Base-by-base conservation (phyloP, 2,329 filamentous ascomycete genomes). In the Colletotrichum musicola region DNA sequence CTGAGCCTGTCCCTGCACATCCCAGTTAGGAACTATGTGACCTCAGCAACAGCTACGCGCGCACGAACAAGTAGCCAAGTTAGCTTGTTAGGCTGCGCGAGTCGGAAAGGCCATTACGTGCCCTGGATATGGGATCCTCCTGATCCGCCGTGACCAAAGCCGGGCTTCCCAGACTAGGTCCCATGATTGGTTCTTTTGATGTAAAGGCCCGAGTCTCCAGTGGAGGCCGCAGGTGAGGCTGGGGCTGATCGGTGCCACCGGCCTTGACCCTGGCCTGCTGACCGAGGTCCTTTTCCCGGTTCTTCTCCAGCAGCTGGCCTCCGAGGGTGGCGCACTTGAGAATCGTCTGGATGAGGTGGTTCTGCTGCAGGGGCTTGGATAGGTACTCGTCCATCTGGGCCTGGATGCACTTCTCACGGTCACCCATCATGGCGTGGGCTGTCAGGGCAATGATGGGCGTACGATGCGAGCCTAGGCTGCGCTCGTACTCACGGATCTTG, bases 331-430 rank as follows among this genome's bases (percentile, higher is more conserved):
- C 95, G 78, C 95, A 98, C 80, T 98, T 97, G 72, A 98, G 88
- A 69, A 99, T 98, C 1, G 95, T 98, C 82, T 98, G 95, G 76
- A 98, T 98, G 76, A 98, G 91, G 79, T 97, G 94, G 78, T 97
- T 98, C 77, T 97, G 95, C 80, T 98, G 97, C 70, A 98, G 85
- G 27, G 95, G 95, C 79, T 99, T 99, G 18, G 95, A 97, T 49
- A 99, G 85, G 77, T 99, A 99, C 80, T 99, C 96, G 79, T 99
- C 96, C 96, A 99, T 99, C 83, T 98, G 94, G 10, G 95, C 96
- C 78, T 97, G 94, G 70, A 99, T 97, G 80, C 96, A 99, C 84
- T 97, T 97, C 79, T 99, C 96, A 57, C 96, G 90, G 77, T 99
- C 96, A 72, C 96, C 96, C 84, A 98, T 91, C 96, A 99, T 99